These are phyloP conservation scores for Linum trigynum DNA, from an alignment of 345 rosid species.

Conservation along the genomic window DNA sequence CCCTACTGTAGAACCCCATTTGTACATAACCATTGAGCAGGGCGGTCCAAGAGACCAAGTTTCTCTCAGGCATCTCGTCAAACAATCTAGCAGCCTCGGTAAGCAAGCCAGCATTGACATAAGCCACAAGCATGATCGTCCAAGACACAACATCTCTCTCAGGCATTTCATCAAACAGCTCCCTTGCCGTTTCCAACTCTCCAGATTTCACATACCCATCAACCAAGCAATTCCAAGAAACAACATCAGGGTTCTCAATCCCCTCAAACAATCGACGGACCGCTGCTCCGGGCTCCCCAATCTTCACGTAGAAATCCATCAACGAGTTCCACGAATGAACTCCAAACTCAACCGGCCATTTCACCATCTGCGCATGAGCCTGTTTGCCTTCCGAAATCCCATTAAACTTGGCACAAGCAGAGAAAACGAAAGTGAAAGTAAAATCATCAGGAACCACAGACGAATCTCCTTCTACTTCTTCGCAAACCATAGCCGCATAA, in stretches of 20 bases:
- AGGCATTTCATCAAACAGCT: constrained; percentile 26
- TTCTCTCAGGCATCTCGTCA: constrained; percentile 14
- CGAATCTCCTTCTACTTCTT: background rate
- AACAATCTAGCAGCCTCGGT: constrained; percentile 13
- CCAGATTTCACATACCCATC: constrained; percentile 18
- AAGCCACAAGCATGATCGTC: constrained; percentile 16
- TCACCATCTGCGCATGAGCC: constrained; percentile 23
- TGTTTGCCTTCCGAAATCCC: constrained; percentile 22
- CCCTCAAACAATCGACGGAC: constrained; percentile 13
- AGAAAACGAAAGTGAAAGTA: constrained; percentile 19
- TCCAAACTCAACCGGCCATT: constrained; percentile 14
- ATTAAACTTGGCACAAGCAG: constrained; percentile 21
- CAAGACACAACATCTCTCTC: constrained; percentile 23
- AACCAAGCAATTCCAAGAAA: constrained; percentile 24
- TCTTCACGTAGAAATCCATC: constrained; percentile 20
- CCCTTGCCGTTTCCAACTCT: constrained; percentile 10
- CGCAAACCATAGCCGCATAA: constrained; percentile 14
- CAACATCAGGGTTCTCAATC: constrained; percentile 15
- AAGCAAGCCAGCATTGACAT: constrained; percentile 14
- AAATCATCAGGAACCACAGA: constrained; percentile 11
- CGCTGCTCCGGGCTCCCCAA: constrained; percentile 11
- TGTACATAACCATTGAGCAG: constrained; percentile 17
- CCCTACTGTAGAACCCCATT: constrained; percentile 11
- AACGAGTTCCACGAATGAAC: constrained; percentile 18
- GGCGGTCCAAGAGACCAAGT: constrained; percentile 22